Base-by-base conservation (phyloP, 495 filamentous ascomycete genomes). In the Margaritispora aquatica region DNA sequence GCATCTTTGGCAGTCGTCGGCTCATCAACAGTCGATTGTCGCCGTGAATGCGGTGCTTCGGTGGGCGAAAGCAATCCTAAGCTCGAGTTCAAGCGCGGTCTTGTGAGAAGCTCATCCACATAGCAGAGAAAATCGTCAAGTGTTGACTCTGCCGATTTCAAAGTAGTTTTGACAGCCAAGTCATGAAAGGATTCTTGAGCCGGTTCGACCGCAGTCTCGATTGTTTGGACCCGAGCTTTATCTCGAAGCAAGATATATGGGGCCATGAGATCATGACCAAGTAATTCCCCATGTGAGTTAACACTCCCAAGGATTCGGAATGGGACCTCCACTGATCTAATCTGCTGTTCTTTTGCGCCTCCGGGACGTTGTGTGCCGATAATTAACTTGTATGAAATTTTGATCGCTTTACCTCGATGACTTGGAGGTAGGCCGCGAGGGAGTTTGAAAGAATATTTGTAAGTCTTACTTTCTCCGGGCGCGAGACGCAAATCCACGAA, bases 291-390 rank as follows among this genome's bases (percentile, higher is more conserved):
- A 58, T 82, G 71, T 55, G 64, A 83, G 74, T 93, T 94, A 31
- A 96, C 90, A 59, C 90, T 88, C 31, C 91, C 90, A 26, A 96
- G 84, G 2, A 98, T 89, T n/a, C 92, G 86, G 68, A 98, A 97
- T 1, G 95, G 94, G 26, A 97, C 79, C 57, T 96, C 92, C 26
- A 96, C 88, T n/a, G 89, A 88, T 66, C 87, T 89, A 54, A 97
- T 86, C 66, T 93, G 90, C 63, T 90, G 84, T 60, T 92, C 88
- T 58, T 82, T 84, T 11, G 80, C 75, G 17, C 83, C 85, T 20
- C 89, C 90, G 2, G 93, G 85, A 51, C 93, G 74, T 68, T 97
- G 94, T 3, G 91, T 96, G 29, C 93, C 94, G 63, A 98, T 90
- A 24, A 96, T 84, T 15, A 98, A 73, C 70, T 88, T 89, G 77